Evolutionary conservation across 2,329 filamentous ascomycete genomes (phyloP).

Genomic region (Claviceps arundinis): DNA sequence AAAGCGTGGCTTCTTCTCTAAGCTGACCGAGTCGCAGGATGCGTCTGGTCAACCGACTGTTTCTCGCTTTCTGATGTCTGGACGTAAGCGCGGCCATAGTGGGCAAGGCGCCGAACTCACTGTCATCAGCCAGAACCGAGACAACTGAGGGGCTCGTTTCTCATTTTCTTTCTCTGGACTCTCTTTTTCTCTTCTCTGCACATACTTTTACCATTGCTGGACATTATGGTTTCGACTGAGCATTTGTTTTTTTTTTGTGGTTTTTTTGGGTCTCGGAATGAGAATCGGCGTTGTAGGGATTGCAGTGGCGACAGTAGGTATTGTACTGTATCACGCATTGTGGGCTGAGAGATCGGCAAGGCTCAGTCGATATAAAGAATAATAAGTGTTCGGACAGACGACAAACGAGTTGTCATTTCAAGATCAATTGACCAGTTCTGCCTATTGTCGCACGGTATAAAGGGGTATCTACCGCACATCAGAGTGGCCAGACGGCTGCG

Average conservation of each 20-base stretch:
- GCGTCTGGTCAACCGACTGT: conserved; percentile 24
- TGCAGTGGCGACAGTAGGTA: no score
- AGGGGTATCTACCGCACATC: no score
- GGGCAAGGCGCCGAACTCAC: conserved; percentile 61
- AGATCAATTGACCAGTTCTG: no score
- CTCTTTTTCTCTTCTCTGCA: background rate
- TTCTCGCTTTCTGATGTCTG: conserved; percentile 52
- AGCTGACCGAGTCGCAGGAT: conserved; percentile 50
- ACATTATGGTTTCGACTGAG: background rate
- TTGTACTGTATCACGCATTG: no score
- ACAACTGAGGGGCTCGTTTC: conserved; percentile 8
- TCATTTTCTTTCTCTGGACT: background rate
- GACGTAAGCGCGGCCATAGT: conserved; percentile 53
- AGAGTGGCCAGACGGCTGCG: no score
- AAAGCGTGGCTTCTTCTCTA: conserved; percentile 62
- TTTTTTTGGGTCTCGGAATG: background rate
- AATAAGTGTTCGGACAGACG: no score
- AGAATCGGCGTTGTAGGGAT: no score
- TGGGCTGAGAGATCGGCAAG: no score
- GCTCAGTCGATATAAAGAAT: no score
- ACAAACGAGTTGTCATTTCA: no score
- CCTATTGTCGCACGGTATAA: no score
- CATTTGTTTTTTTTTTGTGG: background rate
- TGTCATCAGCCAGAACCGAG: conserved; percentile 37
- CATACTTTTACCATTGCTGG: background rate